A percentile compares a stretch with the other conserved stretches of the same genome.
phyloP scores from a whole-genome alignment of 176 grass and related monocot genomes.

The Carex kokanica region DNA sequence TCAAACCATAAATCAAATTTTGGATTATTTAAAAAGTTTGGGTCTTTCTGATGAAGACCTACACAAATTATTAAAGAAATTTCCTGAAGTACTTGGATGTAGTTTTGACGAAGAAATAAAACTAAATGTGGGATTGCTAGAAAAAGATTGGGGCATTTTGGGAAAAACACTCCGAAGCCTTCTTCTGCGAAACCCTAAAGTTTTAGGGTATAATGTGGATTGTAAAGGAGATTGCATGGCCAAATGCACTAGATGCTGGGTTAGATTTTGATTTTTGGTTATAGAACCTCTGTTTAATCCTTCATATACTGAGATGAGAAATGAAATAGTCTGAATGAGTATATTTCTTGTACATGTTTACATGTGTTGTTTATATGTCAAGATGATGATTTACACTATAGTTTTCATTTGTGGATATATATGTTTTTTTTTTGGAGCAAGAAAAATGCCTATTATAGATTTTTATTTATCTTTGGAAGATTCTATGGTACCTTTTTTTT shows the following conservation, averaged over 20 bases:
- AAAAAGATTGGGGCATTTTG: conserved; percentile 81
- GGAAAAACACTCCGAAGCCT: conserved; percentile 69
- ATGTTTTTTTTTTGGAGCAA: not conserved
- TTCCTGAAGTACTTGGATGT: conserved; percentile 89
- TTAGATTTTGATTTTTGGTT: conserved; percentile 56
- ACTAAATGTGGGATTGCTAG: conserved; percentile 61
- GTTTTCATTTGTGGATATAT: not conserved
- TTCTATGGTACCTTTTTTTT: too few species aligned
- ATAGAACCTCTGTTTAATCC: not conserved
- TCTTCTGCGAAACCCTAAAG: conserved; percentile 81
- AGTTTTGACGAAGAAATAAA: conserved; percentile 63
- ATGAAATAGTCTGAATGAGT: not conserved
- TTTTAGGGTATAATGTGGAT: conserved; percentile 85
- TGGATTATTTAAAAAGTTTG: conserved; percentile 56
- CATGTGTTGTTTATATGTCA: not conserved
- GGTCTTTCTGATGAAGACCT: conserved; percentile 70
- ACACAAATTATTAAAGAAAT: conserved; percentile 82
- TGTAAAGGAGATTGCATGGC: conserved; percentile 87
- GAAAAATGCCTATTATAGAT: too few species aligned
- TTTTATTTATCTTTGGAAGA: too few species aligned
- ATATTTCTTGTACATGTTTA: not conserved
- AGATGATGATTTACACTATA: not conserved
- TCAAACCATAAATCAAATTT: conserved; percentile 33
- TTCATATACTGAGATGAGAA: not conserved
- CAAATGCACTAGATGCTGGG: conserved; percentile 87